Percentiles rank a stretch among this genome's conserved stretches.
Evolutionary conservation across 73 alveolate genomes (phyloP).

Genomic region (Paramecium pentaurelia): DNA sequence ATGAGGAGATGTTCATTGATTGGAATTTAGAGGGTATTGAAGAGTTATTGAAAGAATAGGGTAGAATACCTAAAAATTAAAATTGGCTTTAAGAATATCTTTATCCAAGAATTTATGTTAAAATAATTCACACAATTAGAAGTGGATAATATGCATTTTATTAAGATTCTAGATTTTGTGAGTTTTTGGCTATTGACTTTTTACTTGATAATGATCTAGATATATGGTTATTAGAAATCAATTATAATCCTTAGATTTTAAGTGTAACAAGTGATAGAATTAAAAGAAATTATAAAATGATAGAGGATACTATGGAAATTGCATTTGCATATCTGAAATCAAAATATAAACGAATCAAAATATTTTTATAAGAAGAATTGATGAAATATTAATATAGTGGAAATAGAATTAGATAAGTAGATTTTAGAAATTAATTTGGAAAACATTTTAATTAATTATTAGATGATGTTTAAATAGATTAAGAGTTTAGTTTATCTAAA

Average conservation of each 20-base stretch:
- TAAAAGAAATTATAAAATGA: slow-evolving; percentile 27
- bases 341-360: background rate
- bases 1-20: slow-evolving; percentile 37
- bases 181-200: slow-evolving; percentile 34
- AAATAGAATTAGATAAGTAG: slow-evolving; percentile 17
- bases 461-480: background rate
- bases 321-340: slow-evolving; percentile 4
- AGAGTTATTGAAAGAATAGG: background rate
- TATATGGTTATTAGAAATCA: slow-evolving; percentile 40
- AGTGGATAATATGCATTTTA: slow-evolving; percentile 24
- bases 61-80: background rate
- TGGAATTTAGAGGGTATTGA: slow-evolving; percentile 48
- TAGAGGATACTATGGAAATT: slow-evolving; percentile 11
- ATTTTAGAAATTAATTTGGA: slow-evolving; percentile 33
- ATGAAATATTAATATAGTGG: background rate
- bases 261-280: slow-evolving; percentile 36
- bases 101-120: background rate
- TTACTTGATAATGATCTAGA: slow-evolving; percentile 32
- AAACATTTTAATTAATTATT: background rate
- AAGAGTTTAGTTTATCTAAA: background rate
- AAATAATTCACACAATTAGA: slow-evolving; percentile 30
- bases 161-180: slow-evolving; percentile 38
- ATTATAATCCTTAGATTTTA: slow-evolving; percentile 21
- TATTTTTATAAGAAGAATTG: background rate
- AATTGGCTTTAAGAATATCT: slow-evolving; percentile 16